A percentile compares a stretch with the other conserved stretches of the same genome.
These are phyloP conservation scores for Erigeron canadensis DNA, from an alignment of 129 eudicot genomes.

Conservation along the genomic window DNA sequence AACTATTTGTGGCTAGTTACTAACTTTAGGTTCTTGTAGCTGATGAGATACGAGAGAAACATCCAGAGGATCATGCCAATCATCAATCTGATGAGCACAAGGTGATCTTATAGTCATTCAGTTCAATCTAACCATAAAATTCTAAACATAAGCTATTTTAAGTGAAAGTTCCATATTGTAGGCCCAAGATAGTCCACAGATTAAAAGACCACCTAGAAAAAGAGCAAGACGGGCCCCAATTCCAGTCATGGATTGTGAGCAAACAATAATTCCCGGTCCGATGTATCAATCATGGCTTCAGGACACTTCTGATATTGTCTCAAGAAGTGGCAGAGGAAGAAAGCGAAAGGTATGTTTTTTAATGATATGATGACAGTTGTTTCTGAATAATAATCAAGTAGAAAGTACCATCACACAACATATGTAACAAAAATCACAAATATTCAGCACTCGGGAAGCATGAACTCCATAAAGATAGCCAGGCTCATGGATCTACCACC, in stretches of 20 bases:
- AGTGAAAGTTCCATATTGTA: conserved; percentile 13
- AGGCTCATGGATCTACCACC: conserved; percentile 79
- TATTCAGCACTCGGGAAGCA: conserved; percentile 39
- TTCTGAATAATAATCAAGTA: conserved; percentile 3
- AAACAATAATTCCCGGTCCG: conserved; percentile 69
- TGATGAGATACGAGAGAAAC: conserved; percentile 55
- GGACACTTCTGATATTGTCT: conserved; percentile 50
- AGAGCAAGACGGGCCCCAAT: conserved; percentile 46
- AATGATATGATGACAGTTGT: background rate
- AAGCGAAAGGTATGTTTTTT: conserved; percentile 54
- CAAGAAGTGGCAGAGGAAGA: conserved; percentile 57
- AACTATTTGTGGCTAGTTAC: conserved; percentile 9
- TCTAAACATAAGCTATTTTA: background rate
- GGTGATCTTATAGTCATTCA: conserved; percentile 44
- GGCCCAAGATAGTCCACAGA: conserved; percentile 37
- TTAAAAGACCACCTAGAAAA: conserved; percentile 45
- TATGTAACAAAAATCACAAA: background rate
- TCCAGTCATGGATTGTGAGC: conserved; percentile 64
- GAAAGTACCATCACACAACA: background rate
- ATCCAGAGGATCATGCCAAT: conserved; percentile 46
- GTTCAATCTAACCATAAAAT: background rate
- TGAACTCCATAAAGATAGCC: conserved; percentile 48
- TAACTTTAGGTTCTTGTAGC: conserved; percentile 41
- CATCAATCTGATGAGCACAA: conserved; percentile 47
- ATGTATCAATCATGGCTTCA: conserved; percentile 93